A percentile compares a stretch with the other conserved stretches of the same genome.
Conservation (phyloP, 106 monocot genomes). For the Acanthochlamys bracteata region DNA sequence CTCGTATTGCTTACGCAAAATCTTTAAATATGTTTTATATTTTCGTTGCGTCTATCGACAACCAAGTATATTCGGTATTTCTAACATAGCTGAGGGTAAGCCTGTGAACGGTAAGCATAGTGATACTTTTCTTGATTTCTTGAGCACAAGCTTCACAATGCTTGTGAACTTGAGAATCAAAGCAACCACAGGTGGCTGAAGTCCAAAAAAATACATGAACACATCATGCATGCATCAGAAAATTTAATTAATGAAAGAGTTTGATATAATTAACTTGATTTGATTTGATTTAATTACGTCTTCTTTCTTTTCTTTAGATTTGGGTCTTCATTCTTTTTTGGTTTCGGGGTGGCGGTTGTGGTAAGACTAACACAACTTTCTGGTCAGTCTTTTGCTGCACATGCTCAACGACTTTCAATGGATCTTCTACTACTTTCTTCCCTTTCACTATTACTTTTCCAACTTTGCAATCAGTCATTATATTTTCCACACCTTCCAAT, state of each 20-base stretch:
- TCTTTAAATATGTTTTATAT: no score
- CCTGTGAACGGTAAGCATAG: no score
- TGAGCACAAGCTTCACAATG: constrained; percentile 93
- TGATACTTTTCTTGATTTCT: constrained; percentile 82
- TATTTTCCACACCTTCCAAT: constrained; percentile 61
- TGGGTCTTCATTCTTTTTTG: constrained; percentile 21
- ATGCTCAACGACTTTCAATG: constrained; percentile 62
- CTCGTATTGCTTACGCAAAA: no score
- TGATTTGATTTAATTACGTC: no score
- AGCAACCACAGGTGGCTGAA: constrained; percentile 42
- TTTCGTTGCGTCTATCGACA: no score
- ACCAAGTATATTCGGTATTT: no score
- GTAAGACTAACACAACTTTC: constrained; percentile 66
- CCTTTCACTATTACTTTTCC: constrained; percentile 83
- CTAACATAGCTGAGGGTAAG: no score
- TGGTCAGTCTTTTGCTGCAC: constrained; percentile 72
- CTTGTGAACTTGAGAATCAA: constrained; percentile 81
- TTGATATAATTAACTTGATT: no score
- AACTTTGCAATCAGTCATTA: constrained; percentile 50
- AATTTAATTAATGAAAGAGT: not conserved
- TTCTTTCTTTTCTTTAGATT: constrained; percentile 59
- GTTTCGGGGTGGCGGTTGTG: constrained; percentile 28
- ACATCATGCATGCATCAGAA: not conserved
- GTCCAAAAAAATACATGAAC: not conserved
- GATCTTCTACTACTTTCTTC: constrained; percentile 62